These are phyloP conservation scores for Globisporangium spinosum DNA, from an alignment of 352 stramenopile genomes.

Conservation along the genomic window DNA sequence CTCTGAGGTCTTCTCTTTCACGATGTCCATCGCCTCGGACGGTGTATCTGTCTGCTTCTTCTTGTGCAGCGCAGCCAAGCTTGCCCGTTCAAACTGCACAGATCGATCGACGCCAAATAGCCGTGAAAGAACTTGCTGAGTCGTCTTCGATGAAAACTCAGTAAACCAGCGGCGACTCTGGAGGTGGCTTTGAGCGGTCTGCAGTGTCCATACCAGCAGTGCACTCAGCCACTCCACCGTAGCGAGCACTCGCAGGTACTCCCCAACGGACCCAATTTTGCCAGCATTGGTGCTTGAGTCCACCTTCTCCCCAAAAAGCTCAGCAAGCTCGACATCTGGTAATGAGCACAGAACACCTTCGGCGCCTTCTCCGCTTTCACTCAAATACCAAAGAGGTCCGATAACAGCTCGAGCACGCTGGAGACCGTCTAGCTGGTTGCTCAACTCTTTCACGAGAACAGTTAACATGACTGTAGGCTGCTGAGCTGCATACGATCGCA, in stretches of 20 bases:
- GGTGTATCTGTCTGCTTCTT: constrained; percentile 24
- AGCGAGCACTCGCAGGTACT: constrained; percentile 66
- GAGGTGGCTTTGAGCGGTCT: constrained; percentile 63
- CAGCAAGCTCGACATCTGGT: constrained; percentile 52
- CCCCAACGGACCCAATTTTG: constrained; percentile 44
- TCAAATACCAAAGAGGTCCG: constrained; percentile 35
- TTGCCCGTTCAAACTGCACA: constrained; percentile 73
- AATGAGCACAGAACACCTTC: constrained; percentile 62
- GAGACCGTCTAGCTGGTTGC: constrained; percentile 45
- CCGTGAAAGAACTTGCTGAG: constrained; percentile 50
- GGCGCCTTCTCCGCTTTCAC: constrained; percentile 46
- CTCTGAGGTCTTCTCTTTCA: constrained; percentile 1
- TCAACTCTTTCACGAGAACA: constrained; percentile 61
- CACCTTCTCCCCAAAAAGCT: constrained; percentile 9
- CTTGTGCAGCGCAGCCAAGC: constrained; percentile 48
- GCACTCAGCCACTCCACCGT: constrained; percentile 79
- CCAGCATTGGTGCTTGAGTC: constrained; percentile 11
- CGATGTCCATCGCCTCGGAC: constrained; percentile 12
- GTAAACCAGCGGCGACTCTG: constrained; percentile 78
- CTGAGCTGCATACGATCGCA: constrained; percentile 87
- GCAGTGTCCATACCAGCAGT: constrained; percentile 73
- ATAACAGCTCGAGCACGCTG: constrained; percentile 36
- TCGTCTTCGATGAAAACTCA: constrained; percentile 58
- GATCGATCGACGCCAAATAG: constrained; percentile 70
- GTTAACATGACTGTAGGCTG: constrained; percentile 82